phyloP scores from a whole-genome alignment of 768 basidiomycete genomes.

The Russula compacta region DNA sequence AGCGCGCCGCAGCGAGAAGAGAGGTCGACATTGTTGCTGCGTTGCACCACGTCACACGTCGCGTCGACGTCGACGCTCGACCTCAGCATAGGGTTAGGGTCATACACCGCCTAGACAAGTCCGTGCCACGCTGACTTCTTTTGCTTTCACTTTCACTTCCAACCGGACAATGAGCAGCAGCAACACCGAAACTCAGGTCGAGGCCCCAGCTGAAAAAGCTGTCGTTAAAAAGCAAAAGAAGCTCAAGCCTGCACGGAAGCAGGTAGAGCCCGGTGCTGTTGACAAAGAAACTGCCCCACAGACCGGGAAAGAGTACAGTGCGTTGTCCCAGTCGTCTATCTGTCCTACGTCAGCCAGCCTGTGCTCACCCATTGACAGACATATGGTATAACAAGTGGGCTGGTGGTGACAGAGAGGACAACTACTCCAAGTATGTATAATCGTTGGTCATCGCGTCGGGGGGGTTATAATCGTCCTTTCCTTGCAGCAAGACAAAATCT shows the following conservation, averaged over 20 bases:
- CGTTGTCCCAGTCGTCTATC: slow-evolving; percentile 30
- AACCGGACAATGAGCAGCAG: slow-evolving; percentile 11
- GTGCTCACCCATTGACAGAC: slow-evolving; percentile 37
- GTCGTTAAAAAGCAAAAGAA: slow-evolving; percentile 42
- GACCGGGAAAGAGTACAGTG: slow-evolving; percentile 95
- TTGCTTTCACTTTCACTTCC: background rate
- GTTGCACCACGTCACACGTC: background rate
- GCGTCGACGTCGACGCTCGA: background rate
- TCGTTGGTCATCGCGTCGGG: background rate
- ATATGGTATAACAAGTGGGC: slow-evolving; percentile 99
- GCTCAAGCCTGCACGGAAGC: slow-evolving; percentile 85
- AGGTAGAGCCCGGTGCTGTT: slow-evolving; percentile 85
- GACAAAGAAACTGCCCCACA: slow-evolving; percentile 83
- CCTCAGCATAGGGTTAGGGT: slow-evolving; percentile 12
- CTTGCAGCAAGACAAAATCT: slow-evolving; percentile 77
- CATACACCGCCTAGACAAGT: background rate
- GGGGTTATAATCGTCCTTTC: slow-evolving; percentile 6
- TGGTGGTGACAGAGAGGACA: slow-evolving; percentile 97
- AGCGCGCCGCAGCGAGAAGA: slow-evolving; percentile 3
- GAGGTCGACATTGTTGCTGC: background rate
- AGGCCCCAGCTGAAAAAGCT: background rate
- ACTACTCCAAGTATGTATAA: slow-evolving; percentile 76
- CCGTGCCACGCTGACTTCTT: too few relatives aligned
- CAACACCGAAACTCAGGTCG: slow-evolving; percentile 13
- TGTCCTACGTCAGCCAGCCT: background rate